Evolutionary conservation across 2,329 filamentous ascomycete species (phyloP), one percentile per base, ranked within the genome.

Genomic region (Albophoma yamanashiensis): DNA sequence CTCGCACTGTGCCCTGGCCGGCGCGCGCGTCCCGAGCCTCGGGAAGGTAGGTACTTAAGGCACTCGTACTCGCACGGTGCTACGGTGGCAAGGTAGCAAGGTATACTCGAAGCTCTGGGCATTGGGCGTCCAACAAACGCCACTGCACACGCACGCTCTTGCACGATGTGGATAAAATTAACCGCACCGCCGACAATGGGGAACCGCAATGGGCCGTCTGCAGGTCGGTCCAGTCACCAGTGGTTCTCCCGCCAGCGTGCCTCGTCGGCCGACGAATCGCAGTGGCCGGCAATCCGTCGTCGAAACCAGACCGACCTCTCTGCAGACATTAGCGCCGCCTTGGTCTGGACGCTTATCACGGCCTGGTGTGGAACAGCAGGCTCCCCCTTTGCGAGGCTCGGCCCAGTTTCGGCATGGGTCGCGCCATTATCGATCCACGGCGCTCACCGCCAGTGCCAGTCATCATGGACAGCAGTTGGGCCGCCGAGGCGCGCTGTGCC

Each of bases 331-430:
- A 60, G 60, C 45, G 55, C 39, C 55, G n/a, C 12, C 39, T 25
- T 52, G 53, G 57, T 36, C 52, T 52, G 20, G 58, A 59, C 36
- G 59, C 59, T 58, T 52, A 39, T 60, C 40, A 56, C 52, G 52
- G 22, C 25, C 42, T 38, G 34, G 39, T 39, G 60, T 59, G 60
- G 53, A 56, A 38, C 58, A 42, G 25, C 8, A 40, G 56, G 59
- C 25, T 50, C 15, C 39, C 55, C 55, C 12, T 6, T 39, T 25
- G 15, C 20, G 15, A 42, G 15, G 42, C 40, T 34, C 43, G 58
- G 45, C 60, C 50, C 34, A 52, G 52, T 53, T 43, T 39, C 27
- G 42, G 39, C 17, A 22, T 57, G 56, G 56, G 36, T 25, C 27
- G 40, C 56, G 39, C 36, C 42, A 22, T 17, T 50, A 45, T 34